Percentiles rank a stretch among this genome's conserved stretches.
Conservation (phyloP, 1,284 basidiomycete species). For the Coniferiporia weirii region DNA sequence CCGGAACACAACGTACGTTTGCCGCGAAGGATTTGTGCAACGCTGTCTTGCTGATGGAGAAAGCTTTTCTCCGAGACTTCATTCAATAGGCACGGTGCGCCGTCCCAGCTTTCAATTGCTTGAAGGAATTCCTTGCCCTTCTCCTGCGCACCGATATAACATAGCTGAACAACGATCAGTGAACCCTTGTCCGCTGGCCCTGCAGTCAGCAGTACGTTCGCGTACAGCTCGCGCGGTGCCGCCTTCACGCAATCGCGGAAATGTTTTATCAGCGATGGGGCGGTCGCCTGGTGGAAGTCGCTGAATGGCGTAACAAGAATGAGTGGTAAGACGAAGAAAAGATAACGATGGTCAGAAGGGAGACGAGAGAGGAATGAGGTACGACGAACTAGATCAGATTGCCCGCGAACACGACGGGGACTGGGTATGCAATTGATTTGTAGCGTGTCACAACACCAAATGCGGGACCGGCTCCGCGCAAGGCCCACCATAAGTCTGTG, state of each 20-base stretch:
- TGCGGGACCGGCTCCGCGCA: constrained; percentile 80
- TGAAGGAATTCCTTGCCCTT: constrained; percentile 76
- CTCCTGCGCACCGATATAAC: constrained; percentile 72
- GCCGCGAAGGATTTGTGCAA: constrained; percentile 82
- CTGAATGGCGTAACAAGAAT: constrained; percentile 33
- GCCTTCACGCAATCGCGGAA: constrained; percentile 90
- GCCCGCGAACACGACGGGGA: constrained; percentile 85
- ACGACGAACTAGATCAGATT: constrained; percentile 75
- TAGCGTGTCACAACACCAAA: constrained; percentile 86
- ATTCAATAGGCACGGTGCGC: constrained; percentile 73
- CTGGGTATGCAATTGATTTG: constrained; percentile 79
- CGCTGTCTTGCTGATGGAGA: constrained; percentile 82
- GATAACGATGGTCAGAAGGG: not conserved
- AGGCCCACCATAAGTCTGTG: constrained; percentile 83
- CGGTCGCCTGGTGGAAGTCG: constrained; percentile 78
- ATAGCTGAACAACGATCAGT: constrained; percentile 85
- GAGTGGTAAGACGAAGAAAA: not conserved
- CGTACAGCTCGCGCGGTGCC: constrained; percentile 80
- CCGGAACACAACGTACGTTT: constrained; percentile 44
- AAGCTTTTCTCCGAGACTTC: constrained; percentile 89
- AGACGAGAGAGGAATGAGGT: constrained; percentile 6
- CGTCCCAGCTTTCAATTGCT: constrained; percentile 83
- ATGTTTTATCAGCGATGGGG: constrained; percentile 83
- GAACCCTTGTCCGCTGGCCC: constrained; percentile 78
- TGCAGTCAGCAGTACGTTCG: constrained; percentile 84